Conservation (phyloP, 2,329 filamentous ascomycete species). For the Waltergamsia citrina region DNA sequence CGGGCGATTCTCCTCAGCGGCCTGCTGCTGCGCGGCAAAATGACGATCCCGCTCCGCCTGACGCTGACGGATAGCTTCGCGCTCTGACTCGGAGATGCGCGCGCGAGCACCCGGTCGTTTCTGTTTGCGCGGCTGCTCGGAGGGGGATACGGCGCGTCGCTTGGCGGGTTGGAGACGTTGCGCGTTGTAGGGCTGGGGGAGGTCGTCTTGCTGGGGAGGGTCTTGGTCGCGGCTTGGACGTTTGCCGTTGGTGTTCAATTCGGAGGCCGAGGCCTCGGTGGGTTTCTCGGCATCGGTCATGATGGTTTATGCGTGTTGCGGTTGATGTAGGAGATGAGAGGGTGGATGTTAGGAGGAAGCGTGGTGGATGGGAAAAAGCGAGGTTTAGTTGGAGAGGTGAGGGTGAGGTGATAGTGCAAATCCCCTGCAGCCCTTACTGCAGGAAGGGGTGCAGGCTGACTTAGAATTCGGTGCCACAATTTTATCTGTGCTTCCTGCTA, state of each 20-base stretch:
- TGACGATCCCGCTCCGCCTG: conserved; percentile 47
- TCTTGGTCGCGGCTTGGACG: conserved; percentile 14
- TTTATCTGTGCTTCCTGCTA: no score
- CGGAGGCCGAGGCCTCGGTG: background rate
- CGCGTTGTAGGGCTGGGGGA: conserved; percentile 52
- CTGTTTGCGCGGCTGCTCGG: conserved; percentile 50
- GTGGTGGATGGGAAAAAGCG: background rate
- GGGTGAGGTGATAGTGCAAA: no score
- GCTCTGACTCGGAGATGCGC: conserved; percentile 57
- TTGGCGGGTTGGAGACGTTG: conserved; percentile 48
- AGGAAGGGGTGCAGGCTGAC: no score
- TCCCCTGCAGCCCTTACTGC: no score
- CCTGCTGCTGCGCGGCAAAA: conserved; percentile 22
- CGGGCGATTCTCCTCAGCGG: conserved; percentile 23
- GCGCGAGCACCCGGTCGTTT: conserved; percentile 60
- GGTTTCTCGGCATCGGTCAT: background rate
- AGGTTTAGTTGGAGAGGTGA: no score
- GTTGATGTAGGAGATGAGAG: background rate
- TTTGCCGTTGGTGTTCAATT: conserved; percentile 15
- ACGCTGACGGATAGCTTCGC: conserved; percentile 56
- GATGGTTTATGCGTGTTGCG: background rate
- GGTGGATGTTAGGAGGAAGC: background rate
- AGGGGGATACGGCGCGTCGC: conserved; percentile 45
- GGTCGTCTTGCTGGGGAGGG: conserved; percentile 25
- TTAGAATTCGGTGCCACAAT: no score